phyloP scores from a whole-genome alignment of 2,329 filamentous ascomycete species.

The Alternaria gaisen region DNA sequence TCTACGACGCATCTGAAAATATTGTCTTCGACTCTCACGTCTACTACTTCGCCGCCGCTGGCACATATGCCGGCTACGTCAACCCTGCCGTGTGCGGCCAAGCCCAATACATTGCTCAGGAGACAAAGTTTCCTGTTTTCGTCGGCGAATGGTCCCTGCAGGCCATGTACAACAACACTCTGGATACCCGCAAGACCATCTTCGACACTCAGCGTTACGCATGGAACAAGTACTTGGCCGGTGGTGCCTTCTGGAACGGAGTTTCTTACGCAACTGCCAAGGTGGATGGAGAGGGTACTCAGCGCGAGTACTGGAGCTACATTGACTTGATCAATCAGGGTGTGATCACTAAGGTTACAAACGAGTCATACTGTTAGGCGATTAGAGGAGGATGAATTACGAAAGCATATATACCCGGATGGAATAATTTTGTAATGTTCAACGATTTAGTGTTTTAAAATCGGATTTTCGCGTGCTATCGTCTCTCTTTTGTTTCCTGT shows the following conservation, averaged over 20 bases:
- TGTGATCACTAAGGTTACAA: not conserved
- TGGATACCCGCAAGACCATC: conserved; percentile 5
- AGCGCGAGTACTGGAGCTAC: conserved; percentile 21
- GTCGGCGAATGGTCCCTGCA: conserved; percentile 20
- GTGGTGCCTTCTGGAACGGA: conserved; percentile 14
- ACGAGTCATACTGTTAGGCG: not conserved
- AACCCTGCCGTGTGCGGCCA: not conserved
- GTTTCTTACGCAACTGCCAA: not conserved
- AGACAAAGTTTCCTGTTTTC: conserved; percentile 15
- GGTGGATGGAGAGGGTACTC: conserved; percentile 18
- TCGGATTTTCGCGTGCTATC: not conserved
- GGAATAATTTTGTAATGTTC: not conserved
- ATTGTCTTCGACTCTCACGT: conserved; percentile 36
- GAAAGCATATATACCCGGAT: not conserved
- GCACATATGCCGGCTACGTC: not conserved
- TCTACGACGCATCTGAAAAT: conserved; percentile 15
- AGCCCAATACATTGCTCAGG: not conserved
- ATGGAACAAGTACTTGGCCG: conserved; percentile 13
- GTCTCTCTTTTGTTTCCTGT: not conserved
- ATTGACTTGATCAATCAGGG: conserved; percentile 14
- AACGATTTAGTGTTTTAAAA: not conserved
- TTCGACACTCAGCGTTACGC: conserved; percentile 16
- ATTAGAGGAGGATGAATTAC: not conserved
- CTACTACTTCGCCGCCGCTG: conserved; percentile 34
- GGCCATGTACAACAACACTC: conserved; percentile 16